phyloP scores from a whole-genome alignment of 306 rosid genomes.

The Rosa multiflora region DNA sequence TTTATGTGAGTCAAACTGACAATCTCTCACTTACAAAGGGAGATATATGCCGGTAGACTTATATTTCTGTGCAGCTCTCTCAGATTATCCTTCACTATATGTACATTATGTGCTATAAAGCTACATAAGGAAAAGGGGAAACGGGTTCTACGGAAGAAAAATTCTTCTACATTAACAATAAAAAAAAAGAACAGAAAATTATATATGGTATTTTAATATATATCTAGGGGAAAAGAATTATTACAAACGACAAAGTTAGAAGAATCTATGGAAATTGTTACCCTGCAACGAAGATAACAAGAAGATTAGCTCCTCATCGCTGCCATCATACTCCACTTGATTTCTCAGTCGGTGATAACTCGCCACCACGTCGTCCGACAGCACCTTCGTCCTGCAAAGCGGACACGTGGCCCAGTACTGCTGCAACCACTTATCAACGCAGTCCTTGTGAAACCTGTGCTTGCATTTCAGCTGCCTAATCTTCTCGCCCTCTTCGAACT shows the following conservation, averaged over 20 bases:
- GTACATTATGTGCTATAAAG: not conserved
- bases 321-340: conserved; percentile 56
- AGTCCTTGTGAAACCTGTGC: conserved; percentile 79
- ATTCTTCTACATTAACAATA: not conserved
- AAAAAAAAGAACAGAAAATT: not conserved
- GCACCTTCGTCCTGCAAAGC: conserved; percentile 69
- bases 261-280: conserved; percentile 49
- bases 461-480: conserved; percentile 64
- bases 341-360: conserved; percentile 51
- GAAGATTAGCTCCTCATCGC: conserved; percentile 51
- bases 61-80: too few relatives aligned
- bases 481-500: conserved; percentile 72
- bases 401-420: conserved; percentile 81
- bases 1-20: too few relatives aligned
- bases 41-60: too few relatives aligned
- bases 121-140: not conserved
- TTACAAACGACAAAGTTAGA: conserved; percentile 19
- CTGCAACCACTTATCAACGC: conserved; percentile 82
- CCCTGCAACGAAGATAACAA: conserved; percentile 64
- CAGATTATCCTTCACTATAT: not conserved
- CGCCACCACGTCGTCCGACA: conserved; percentile 69
- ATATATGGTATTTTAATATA: not conserved
- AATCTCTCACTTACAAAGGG: too few relatives aligned
- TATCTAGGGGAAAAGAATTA: not conserved
- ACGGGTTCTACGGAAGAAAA: not conserved